Base-by-base conservation (phyloP, 768 basidiomycete species). In the Amanita exitialis region DNA sequence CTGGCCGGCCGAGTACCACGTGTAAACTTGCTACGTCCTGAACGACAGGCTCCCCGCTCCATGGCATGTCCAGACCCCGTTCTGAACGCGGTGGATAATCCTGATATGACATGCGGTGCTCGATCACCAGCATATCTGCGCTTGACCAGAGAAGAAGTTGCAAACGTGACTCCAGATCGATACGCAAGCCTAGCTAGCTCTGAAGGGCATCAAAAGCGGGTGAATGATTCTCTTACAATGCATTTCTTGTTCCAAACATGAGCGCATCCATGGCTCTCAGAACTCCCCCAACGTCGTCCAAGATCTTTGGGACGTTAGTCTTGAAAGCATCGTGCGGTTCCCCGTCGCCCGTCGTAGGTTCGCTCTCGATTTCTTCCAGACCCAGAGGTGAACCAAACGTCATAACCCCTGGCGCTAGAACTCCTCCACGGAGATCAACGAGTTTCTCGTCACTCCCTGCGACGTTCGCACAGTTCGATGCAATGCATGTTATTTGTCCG, bases 331-430 rank as follows among this genome's bases (percentile, higher is more conserved):
- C 80, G 36, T 73, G 75, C 8, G 76, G 74, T 39, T 69, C 66
- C 1, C 82, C 82, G 49, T 83, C 83, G 13, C 72, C 72, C 5
- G 84, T 92, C 10, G 82, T 80, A 20, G 76, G 68, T 62, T 93
- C 91, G 21, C 71, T 68, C 15, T 68, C 65, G 30, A 93, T 92
- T 62, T 91, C 90, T 61, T 79, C 79, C 32, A 90, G 59, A 4
- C 90, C 91, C 20, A 95, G 62, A 18, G 76, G 66, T 15, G 86
- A 79, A 2, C 91, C 91, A 57, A 75, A 74, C 0, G 77, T 64
- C 73, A 77, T 73, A 52, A 91, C 60, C 4, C 86, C 86, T 13
- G 90, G 85, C 9, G 71, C 66, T 44, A 86, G 74, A 1, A 72
- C 67, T 5, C 91, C 91, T 0, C 86, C 83, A 36, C 75, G 68